phyloP scores from a whole-genome alignment of 2,329 filamentous ascomycete species.

The Magnaporthiopsis poae region DNA sequence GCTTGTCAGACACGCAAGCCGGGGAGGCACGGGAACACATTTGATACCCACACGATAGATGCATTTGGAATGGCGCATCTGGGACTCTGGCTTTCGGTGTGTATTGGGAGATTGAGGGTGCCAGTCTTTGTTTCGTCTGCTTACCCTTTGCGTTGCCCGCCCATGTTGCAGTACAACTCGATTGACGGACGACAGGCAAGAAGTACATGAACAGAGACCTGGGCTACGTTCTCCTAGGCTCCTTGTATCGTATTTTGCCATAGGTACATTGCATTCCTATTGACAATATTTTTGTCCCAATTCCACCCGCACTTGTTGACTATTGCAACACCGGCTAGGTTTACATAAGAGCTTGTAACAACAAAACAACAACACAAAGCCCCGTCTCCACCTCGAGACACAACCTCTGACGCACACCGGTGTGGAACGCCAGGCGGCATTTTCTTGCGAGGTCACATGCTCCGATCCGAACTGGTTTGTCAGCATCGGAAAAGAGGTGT shows the following conservation, averaged over 20 bases:
- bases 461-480: background rate
- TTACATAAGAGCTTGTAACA: too few species aligned
- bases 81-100: background rate
- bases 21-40: background rate
- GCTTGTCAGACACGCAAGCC: background rate
- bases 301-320: too few species aligned
- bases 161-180: background rate
- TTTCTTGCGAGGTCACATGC: background rate
- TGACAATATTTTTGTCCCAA: too few species aligned
- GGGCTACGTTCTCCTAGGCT: too few species aligned
- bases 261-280: too few species aligned
- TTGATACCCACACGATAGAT: conserved; percentile 8
- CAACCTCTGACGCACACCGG: background rate
- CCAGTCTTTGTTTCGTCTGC: background rate
- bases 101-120: background rate
- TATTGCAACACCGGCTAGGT: too few species aligned
- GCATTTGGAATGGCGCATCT: conserved; percentile 2
- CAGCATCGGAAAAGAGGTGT: background rate
- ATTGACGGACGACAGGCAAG: background rate
- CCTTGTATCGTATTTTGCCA: too few species aligned
- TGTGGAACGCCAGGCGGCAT: background rate
- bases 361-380: background rate
- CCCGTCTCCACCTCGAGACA: too few species aligned
- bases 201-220: background rate
- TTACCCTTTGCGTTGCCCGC: background rate